Conservation (phyloP, 768 basidiomycete genomes). For the Serendipita sp. region DNA sequence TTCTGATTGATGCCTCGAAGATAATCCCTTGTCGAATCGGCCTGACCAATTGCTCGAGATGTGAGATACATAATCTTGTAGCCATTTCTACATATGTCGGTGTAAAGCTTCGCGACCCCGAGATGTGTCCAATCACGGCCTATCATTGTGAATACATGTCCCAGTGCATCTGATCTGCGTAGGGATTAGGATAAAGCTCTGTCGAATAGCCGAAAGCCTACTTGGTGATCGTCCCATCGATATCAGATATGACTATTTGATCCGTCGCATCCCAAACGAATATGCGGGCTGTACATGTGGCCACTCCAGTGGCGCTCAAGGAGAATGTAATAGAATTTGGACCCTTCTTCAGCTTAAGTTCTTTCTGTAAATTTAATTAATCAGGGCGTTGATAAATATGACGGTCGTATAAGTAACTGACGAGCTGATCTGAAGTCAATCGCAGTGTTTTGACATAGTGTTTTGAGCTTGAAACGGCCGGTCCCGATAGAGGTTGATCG, state of each 20-base stretch:
- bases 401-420: slow-evolving; percentile 21
- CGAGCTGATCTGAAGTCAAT: slow-evolving; percentile 86
- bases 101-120: slow-evolving; percentile 93
- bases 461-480: slow-evolving; percentile 17
- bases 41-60: slow-evolving; percentile 92
- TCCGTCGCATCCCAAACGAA: slow-evolving; percentile 94
- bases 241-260: slow-evolving; percentile 84
- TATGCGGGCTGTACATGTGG: slow-evolving; percentile 79
- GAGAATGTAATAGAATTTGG: slow-evolving; percentile 89
- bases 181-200: background rate
- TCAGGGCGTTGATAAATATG: background rate
- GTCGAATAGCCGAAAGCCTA: slow-evolving; percentile 20
- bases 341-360: slow-evolving; percentile 66
- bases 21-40: slow-evolving; percentile 90
- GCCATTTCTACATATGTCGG: slow-evolving; percentile 85
- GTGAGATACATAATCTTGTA: slow-evolving; percentile 98
- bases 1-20: slow-evolving; percentile 90
- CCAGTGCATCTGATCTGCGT: slow-evolving; percentile 78
- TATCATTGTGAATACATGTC: slow-evolving; percentile 94
- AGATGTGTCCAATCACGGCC: slow-evolving; percentile 97
- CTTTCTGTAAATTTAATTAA: slow-evolving; percentile 38
- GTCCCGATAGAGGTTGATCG: slow-evolving; percentile 16
- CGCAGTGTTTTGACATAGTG: slow-evolving; percentile 85
- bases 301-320: slow-evolving; percentile 60
- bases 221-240: slow-evolving; percentile 99